Base-by-base conservation (phyloP, 768 basidiomycete species). In the Floccularia luteovirens region DNA sequence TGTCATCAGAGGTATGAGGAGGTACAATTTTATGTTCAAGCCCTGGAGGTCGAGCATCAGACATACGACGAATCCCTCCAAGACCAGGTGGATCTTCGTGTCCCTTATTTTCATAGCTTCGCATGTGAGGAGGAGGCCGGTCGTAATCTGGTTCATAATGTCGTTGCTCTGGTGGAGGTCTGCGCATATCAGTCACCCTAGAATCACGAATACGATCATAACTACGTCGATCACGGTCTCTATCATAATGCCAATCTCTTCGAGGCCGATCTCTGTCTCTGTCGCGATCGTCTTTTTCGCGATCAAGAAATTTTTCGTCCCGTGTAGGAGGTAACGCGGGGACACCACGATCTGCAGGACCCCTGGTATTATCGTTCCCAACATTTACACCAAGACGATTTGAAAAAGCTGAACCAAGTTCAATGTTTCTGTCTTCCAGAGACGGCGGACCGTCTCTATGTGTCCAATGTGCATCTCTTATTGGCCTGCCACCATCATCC, bases 221-320 rank as follows among this genome's bases (percentile, higher is more conserved):
- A 30, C 10, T 8, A 34, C 33, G 33, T 19, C 33, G 10, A 19
- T 34, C 33, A 8, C 33, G 33, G 33, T 34, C 33, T 19, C 33
- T 34, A 17, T 34, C 33, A 34, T 34, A 34, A 8, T 11, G 33
- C 11, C 11, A 19, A 16, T 20, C 11, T 12, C 24, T 20, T 5
- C 36, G 11, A 25, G 8, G 7, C 19, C 38, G 38, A 23, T 39
- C 38, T 27, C 38, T 25, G 13, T 39, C 38, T 10, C 38, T 8
- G 11, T 39, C 38, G 30, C 38, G 23, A 7, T 39, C 38, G n/a
- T 27, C 38, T 21, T 27, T 39, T 8, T 39, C 38, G 7, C 25
- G 23, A 23, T 39, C 38, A 30, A 7, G 25, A 30, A 21, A 8
- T 14, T 23, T 34, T 11, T 34, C 33, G 19, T 34, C 33, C 8